phyloP scores from a whole-genome alignment of 306 rosid species.

The apple (Malus domestica) region DNA sequence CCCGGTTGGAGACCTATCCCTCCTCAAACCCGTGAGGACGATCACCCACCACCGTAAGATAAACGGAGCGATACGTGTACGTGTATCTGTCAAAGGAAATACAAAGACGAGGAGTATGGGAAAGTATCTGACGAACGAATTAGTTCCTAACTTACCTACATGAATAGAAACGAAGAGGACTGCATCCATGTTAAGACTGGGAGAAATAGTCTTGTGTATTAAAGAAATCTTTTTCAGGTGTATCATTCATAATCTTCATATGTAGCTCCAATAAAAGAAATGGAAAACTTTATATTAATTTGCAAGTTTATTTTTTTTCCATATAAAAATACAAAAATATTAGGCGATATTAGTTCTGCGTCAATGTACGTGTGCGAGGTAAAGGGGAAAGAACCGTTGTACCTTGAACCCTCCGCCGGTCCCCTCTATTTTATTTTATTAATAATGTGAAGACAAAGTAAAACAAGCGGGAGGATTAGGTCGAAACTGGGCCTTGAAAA shows the following conservation, averaged over 20 bases:
- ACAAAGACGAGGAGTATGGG: not conserved
- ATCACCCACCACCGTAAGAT: constrained; percentile 65
- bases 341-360: no score
- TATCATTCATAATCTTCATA: not conserved
- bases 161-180: not conserved
- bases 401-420: no score
- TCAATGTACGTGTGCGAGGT: no score
- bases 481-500: no score
- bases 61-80: not conserved
- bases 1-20: constrained; percentile 86
- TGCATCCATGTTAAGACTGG: constrained; percentile 1
- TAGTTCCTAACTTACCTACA: constrained; percentile 15
- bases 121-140: not conserved
- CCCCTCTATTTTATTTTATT: no score
- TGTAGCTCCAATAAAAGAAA: constrained; percentile 7
- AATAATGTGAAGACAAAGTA: no score
- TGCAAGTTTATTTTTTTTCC: not conserved
- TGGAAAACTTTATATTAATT: not conserved
- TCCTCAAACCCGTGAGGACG: constrained; percentile 73
- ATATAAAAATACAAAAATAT: no score
- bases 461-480: no score
- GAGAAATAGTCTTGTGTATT: constrained; percentile 17
- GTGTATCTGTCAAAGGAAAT: not conserved
- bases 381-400: no score
- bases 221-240: not conserved